Conservation (phyloP, 306 rosid species). For the Sicyos edulis region DNA sequence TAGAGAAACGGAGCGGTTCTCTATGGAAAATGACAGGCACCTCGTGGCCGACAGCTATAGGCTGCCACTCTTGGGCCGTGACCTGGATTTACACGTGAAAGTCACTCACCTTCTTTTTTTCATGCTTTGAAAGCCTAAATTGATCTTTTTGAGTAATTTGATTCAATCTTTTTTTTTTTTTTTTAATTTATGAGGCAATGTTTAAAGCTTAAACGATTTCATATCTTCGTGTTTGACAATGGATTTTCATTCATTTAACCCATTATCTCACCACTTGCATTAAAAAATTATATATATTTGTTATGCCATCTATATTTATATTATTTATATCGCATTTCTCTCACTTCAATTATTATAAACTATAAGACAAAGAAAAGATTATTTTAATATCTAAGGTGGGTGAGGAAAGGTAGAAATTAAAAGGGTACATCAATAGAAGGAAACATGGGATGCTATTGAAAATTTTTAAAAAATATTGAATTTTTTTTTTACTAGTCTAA, state of each 20-base stretch:
- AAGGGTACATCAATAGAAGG: not conserved
- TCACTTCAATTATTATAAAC: slow-evolving; percentile 2
- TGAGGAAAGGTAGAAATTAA: not conserved
- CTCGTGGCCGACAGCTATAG: slow-evolving; percentile 53
- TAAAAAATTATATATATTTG: too few relatives aligned
- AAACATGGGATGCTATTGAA: not conserved
- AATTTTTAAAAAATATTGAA: too few relatives aligned
- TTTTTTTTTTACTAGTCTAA: too few relatives aligned
- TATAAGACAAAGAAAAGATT: not conserved
- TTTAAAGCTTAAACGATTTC: not conserved
- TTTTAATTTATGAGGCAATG: not conserved
- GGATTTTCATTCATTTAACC: slow-evolving; percentile 1
- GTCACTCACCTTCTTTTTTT: slow-evolving; percentile 6
- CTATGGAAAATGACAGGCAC: slow-evolving; percentile 25
- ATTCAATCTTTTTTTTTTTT: too few relatives aligned
- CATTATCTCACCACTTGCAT: not conserved
- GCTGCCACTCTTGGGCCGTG: slow-evolving; percentile 23
- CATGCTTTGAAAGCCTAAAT: too few relatives aligned
- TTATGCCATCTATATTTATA: too few relatives aligned
- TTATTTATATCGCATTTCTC: not conserved
- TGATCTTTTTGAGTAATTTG: too few relatives aligned
- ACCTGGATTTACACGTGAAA: slow-evolving; percentile 34
- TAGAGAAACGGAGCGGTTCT: slow-evolving; percentile 22
- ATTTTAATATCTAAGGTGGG: not conserved
- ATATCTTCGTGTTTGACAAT: not conserved